Percentiles rank a stretch among this genome's conserved stretches.
These are phyloP conservation scores for Coprinellus aureogranulatus DNA, from an alignment of 768 basidiomycete species.

Conservation along the genomic window DNA sequence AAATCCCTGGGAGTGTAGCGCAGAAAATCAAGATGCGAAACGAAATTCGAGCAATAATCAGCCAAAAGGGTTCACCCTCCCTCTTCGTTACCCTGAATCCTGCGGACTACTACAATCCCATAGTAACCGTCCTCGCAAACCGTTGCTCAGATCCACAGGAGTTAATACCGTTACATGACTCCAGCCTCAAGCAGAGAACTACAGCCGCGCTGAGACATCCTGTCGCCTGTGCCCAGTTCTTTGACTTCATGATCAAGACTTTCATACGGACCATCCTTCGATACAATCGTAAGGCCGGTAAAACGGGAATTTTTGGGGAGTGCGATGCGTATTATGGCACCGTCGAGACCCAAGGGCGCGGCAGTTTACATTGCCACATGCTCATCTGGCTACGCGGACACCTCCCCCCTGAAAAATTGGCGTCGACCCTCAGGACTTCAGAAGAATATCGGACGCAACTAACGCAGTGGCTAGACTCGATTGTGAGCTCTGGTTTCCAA, in stretches of 20 bases:
- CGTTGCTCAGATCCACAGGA: constrained; percentile 11
- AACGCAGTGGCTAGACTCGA: constrained; percentile 9
- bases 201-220: constrained; percentile 17
- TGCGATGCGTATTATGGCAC: constrained; percentile 13
- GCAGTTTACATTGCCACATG: constrained; percentile 14
- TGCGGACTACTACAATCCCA: constrained; percentile 17
- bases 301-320: constrained; percentile 2
- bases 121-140: constrained; percentile 15
- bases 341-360: constrained; percentile 10
- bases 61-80: constrained; percentile 13
- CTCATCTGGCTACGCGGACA: constrained; percentile 12
- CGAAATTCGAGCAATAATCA: constrained; percentile 16
- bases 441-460: constrained; percentile 2
- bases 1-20: constrained; percentile 17
- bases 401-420: constrained; percentile 7
- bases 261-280: constrained; percentile 16
- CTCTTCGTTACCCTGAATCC: constrained; percentile 23
- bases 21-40: constrained; percentile 16
- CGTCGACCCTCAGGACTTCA: background rate
- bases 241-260: constrained; percentile 16
- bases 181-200: constrained; percentile 5
- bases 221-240: constrained; percentile 20
- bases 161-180: background rate
- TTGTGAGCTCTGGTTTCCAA: constrained; percentile 2
- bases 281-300: constrained; percentile 1